Base-by-base conservation (phyloP, 139 green algal species). In the Medakamo hakoo region DNA sequence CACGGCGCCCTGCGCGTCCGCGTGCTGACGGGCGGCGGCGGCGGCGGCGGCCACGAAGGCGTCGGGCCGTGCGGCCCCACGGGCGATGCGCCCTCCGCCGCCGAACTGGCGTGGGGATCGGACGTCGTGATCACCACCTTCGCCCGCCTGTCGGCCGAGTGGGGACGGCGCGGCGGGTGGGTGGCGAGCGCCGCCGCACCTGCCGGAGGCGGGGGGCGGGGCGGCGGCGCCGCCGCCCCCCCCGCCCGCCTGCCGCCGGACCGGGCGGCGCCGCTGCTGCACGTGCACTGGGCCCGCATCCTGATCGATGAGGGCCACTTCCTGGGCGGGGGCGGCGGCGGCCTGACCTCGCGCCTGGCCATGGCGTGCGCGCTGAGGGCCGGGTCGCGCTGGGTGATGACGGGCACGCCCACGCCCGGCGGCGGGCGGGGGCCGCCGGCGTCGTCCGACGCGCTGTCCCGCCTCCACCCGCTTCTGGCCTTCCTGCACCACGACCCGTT, bases 291-390 rank as follows among this genome's bases (percentile, higher is more conserved):
- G 84, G 76, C 88, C 68, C 76, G 92, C 3, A 29, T 97, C 0
- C 70, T 98, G 18, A 60, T 98, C 30, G 92, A 98, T 65, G 92
- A 98, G 70, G 92, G 92, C 25, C 92, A 98, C 78, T 79, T 79
- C 55, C 73, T 98, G 27, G 82, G 84, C 20, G 25, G 40, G 40
- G 77, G 73, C 23, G 76, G 61, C 28, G 67, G 86, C 25, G 21
- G 63, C 28, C 76, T 90, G 57, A 98, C 90, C 64, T 95, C 87
- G 76, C 87, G 84, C 72, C 83, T 93, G 52, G 68, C 79, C 57
- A 87, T 91, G 78, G 79, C 78, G 0, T 78, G 64, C n/a, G 30
- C 66, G 24, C 73, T 98, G 32, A 75, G 55, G 2, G 85, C 91
- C 9, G 84, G 92, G 63, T 64, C 85, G 4, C 70, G 89, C 5